These are phyloP conservation scores for Penicillium ucsense DNA, from an alignment of 495 filamentous ascomycete genomes.

Conservation along the genomic window DNA sequence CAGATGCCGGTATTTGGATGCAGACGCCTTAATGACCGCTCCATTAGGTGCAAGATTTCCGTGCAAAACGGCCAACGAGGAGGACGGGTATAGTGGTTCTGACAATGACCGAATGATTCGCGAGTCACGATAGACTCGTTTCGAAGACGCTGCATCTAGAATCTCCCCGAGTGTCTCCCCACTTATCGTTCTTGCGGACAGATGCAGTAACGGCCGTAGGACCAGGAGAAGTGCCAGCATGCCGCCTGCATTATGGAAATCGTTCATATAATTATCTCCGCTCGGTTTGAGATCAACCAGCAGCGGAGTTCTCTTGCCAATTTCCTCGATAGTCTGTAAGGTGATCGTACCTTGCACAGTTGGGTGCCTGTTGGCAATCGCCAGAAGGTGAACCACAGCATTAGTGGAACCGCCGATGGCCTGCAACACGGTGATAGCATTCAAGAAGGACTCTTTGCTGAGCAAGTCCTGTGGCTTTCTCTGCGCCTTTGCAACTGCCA, in stretches of 20 bases:
- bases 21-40: constrained; percentile 54
- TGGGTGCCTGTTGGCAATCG: constrained; percentile 53
- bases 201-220: constrained; percentile 46
- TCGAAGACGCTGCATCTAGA: constrained; percentile 38
- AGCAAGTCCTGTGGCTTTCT: constrained; percentile 46
- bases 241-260: constrained; percentile 60
- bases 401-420: constrained; percentile 64
- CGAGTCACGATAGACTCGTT: constrained; percentile 28
- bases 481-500: constrained; percentile 29
- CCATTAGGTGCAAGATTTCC: constrained; percentile 50
- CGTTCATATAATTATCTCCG: constrained; percentile 61
- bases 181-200: constrained; percentile 47
- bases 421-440: constrained; percentile 59
- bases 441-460: constrained; percentile 52
- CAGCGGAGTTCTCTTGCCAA: constrained; percentile 49
- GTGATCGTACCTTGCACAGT: constrained; percentile 43
- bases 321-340: constrained; percentile 47
- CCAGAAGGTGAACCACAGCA: constrained; percentile 57
- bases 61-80: constrained; percentile 42
- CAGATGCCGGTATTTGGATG: constrained; percentile 43
- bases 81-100: constrained; percentile 44
- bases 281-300: constrained; percentile 60
- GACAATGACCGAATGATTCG: constrained; percentile 43
- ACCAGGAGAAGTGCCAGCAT: constrained; percentile 49
- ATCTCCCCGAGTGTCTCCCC: constrained; percentile 49